Conservation (phyloP, 345 rosid species). For the Odontarrhena argentea region DNA sequence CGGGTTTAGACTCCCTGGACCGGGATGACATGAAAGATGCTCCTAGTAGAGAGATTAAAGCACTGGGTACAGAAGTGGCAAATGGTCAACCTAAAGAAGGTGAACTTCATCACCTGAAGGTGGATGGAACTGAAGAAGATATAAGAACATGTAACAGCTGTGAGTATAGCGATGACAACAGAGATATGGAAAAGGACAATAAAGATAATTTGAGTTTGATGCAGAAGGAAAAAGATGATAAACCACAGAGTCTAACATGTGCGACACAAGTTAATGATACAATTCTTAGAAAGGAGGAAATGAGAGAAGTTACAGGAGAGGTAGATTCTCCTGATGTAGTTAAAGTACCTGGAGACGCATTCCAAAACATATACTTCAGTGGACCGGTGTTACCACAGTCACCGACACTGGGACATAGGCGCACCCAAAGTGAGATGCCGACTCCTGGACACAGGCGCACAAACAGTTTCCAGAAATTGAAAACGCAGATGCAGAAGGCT, state of each 20-base stretch:
- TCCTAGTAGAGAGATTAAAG: conserved; percentile 23
- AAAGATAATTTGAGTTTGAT: conserved; percentile 30
- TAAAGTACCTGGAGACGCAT: conserved; percentile 38
- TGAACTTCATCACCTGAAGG: conserved; percentile 6
- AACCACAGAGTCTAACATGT: conserved; percentile 16
- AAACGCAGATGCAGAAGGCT: conserved; percentile 81
- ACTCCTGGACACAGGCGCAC: conserved; percentile 49
- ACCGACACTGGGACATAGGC: conserved; percentile 55
- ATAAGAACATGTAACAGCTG: conserved; percentile 5
- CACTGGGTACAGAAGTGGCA: conserved; percentile 18
- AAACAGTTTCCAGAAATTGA: conserved; percentile 71
- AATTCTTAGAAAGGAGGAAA: conserved; percentile 49
- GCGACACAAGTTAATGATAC: conserved; percentile 39
- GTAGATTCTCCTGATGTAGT: conserved; percentile 42
- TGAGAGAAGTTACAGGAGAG: conserved; percentile 52
- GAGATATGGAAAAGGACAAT: conserved; percentile 10
- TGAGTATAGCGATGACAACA: conserved; percentile 25
- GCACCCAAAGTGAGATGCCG: conserved; percentile 64
- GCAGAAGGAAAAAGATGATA: conserved; percentile 25
- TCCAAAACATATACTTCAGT: conserved; percentile 37
- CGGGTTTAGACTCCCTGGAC: conserved; percentile 23
- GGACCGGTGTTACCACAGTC: conserved; percentile 43
- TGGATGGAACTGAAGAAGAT: conserved; percentile 25
- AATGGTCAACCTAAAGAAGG: conserved; percentile 30
- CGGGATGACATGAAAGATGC: conserved; percentile 20